phyloP scores from a whole-genome alignment of 768 basidiomycete species.

The Dioszegia aurantiaca region DNA sequence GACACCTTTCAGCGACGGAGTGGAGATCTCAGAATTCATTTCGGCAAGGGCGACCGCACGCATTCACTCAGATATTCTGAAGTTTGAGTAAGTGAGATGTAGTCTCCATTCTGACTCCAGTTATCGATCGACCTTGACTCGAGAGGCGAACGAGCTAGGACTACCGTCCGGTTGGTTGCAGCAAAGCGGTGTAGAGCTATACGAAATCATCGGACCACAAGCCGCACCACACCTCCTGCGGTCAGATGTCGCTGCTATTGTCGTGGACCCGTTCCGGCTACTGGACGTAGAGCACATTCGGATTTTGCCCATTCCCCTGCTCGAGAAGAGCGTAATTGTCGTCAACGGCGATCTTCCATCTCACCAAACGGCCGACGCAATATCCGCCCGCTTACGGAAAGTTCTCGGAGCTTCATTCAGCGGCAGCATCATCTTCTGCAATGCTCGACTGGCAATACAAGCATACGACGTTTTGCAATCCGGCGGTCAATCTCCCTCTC shows the following conservation, averaged over 20 bases:
- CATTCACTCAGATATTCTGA: background rate
- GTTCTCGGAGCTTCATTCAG: conserved; percentile 13
- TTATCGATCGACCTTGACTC: background rate
- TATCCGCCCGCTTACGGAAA: conserved; percentile 11
- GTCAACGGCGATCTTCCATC: conserved; percentile 39
- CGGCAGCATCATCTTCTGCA: conserved; percentile 22
- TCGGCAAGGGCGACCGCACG: background rate
- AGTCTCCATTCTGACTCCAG: background rate
- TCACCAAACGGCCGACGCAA: background rate
- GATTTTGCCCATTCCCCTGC: conserved; percentile 9
- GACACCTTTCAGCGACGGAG: conserved; percentile 40
- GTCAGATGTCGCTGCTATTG: conserved; percentile 22
- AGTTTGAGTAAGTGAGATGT: conserved; percentile 5
- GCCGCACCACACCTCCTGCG: conserved; percentile 20
- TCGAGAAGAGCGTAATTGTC: conserved; percentile 23
- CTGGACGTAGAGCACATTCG: conserved; percentile 20
- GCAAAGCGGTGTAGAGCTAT: conserved; percentile 7
- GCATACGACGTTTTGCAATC: conserved; percentile 27
- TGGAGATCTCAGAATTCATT: conserved; percentile 20
- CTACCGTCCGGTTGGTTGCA: conserved; percentile 39
- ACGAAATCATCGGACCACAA: conserved; percentile 11
- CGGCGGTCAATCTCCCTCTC: conserved; percentile 10
- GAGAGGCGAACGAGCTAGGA: conserved; percentile 1
- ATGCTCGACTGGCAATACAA: conserved; percentile 19
- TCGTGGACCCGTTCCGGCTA: conserved; percentile 46